Conservation (phyloP, 345 rosid species). For the Eucalyptus erythrocorys region DNA sequence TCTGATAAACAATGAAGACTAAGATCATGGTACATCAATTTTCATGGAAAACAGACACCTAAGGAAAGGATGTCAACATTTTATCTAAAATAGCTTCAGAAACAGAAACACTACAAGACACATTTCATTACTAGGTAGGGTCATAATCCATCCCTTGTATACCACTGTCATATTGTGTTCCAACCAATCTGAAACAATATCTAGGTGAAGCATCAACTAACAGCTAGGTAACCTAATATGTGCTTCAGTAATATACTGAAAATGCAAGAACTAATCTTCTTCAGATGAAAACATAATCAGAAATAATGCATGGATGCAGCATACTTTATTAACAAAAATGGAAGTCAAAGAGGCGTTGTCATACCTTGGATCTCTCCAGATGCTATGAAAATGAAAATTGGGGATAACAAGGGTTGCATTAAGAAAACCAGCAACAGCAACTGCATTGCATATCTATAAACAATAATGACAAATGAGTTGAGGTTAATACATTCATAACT, state of each 20-base stretch:
- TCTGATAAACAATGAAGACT: not conserved
- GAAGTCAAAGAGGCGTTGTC: not conserved
- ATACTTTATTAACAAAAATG: not conserved
- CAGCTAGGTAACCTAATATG: not conserved
- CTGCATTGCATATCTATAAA: conserved; percentile 97
- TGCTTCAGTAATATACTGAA: not conserved
- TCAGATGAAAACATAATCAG: not conserved
- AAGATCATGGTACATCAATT: not conserved
- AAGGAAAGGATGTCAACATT: not conserved
- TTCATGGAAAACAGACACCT: not conserved
- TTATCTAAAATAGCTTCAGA: not conserved
- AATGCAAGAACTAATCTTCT: not conserved
- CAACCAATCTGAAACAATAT: not conserved
- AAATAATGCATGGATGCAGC: not conserved
- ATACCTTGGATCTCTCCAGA: conserved; percentile 98
- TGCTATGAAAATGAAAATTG: conserved; percentile 92
- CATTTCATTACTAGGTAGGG: not conserved
- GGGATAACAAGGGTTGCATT: conserved; percentile 96
- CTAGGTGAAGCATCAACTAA: not conserved
- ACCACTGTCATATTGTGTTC: not conserved
- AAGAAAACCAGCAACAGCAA: conserved; percentile 97
- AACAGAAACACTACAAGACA: not conserved
- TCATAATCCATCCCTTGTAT: not conserved
- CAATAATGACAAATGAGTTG: conserved; percentile 5
- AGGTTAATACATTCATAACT: not conserved